Base-by-base conservation (phyloP, 2,329 filamentous ascomycete species). In the Pseudogymnoascus sp. region DNA sequence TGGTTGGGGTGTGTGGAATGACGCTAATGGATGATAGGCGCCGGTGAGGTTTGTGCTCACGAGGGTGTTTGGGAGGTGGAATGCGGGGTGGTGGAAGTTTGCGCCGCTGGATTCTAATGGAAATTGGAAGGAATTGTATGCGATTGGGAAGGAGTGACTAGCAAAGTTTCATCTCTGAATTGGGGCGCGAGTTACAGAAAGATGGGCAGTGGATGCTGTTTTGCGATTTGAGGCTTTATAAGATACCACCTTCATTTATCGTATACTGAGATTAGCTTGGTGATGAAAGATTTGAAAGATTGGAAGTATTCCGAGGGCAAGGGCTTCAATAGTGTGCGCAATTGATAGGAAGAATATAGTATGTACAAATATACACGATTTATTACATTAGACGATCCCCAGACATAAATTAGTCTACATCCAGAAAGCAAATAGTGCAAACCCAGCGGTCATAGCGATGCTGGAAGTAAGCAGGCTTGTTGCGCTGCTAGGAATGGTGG, bases 71-170 rank as follows among this genome's bases (percentile, higher is more conserved):
- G 62, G 62, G 12, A 57, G 16, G 21, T 65, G 62, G 63, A 65
- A 67, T 57, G 26, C 36, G 3, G 40, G 42, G 21, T 65, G 64
- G 67, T 67, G 66, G 67, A 64, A 26, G 31, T 67, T 67, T 64
- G 63, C 64, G 34, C 64, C 64, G 61, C 64, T 65, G 64, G 67
- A 69, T 62, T 29, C 42, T 26, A 60, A 64, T 34, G 66, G 63
- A 14, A 62, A 37, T 14, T 61, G 65, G 21, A 65, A 62, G 59
- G 64, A 63, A n/a, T 40, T 64, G 45, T 21, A 51, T 42, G 42
- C 29, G 16, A 39, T 57, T 36, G 29, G 29, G 6, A 10, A 34
- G 29, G 16, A 34, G 29, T 36, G 5, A 34, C 16, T 5, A 34
- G 6, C 10, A 12, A 16, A 18, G 51, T 5, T 7, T 34, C 29